Evolutionary conservation across 2,329 filamentous ascomycete species (phyloP).

Genomic region (Claviceps sp.): DNA sequence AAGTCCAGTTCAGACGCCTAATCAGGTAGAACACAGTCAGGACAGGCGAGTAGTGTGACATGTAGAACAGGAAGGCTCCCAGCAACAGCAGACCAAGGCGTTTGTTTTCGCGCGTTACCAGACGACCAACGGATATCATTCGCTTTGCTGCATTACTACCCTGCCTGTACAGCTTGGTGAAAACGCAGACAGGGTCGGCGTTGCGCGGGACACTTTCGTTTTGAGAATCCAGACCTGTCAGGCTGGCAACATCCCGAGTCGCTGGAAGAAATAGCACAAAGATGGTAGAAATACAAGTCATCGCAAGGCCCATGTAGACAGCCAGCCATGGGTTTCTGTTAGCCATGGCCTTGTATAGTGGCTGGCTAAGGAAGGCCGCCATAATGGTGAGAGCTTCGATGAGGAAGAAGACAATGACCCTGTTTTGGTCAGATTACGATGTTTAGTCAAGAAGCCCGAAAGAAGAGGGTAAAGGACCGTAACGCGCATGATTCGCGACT

Average conservation of each 20-base stretch:
- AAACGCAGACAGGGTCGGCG: background rate
- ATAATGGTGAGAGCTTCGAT: background rate
- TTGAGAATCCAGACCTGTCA: background rate
- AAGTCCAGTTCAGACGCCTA: background rate
- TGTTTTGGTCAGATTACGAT: background rate
- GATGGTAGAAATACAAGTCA: background rate
- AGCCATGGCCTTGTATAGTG: background rate
- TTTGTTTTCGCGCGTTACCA: background rate
- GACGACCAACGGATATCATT: background rate
- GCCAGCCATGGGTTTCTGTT: background rate
- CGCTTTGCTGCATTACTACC: background rate
- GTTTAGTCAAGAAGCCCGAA: too few species aligned
- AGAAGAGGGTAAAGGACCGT: too few species aligned
- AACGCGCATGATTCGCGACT: background rate
- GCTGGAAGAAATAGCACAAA: slow-evolving; percentile 3
- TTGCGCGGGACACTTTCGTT: background rate
- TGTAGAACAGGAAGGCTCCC: background rate
- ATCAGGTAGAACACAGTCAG: background rate
- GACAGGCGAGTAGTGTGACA: background rate
- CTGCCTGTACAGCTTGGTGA: background rate
- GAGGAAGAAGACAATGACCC: background rate
- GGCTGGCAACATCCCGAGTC: slow-evolving; percentile 2
- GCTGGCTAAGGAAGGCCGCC: background rate
- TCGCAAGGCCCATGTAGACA: slow-evolving; percentile 3
- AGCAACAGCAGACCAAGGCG: slow-evolving; percentile 1